A percentile compares a stretch with the other conserved stretches of the same genome.
These are phyloP conservation scores for Alternaria triticina DNA, from an alignment of 2,329 filamentous ascomycete species.

Conservation along the genomic window DNA sequence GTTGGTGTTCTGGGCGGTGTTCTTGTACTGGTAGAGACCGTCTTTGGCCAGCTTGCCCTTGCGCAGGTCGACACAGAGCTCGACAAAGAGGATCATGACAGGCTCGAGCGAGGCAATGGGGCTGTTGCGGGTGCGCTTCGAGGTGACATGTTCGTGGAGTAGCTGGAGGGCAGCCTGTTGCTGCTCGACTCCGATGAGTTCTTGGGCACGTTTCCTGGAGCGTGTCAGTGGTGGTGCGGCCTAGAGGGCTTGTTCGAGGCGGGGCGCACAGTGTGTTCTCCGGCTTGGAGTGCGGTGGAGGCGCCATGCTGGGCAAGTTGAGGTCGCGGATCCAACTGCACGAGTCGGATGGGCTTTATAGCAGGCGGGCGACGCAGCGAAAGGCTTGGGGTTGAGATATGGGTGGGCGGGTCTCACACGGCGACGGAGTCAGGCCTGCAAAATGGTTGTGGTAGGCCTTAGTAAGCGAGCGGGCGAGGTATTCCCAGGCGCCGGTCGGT, in stretches of 20 bases:
- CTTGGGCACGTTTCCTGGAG: slow-evolving; percentile 76
- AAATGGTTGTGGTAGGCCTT: slow-evolving; percentile 23
- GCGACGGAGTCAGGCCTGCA: slow-evolving; percentile 22
- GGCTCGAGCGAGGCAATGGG: slow-evolving; percentile 96
- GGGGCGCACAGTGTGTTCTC: slow-evolving; percentile 82
- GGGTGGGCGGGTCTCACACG: slow-evolving; percentile 24
- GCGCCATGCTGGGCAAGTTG: slow-evolving; percentile 72
- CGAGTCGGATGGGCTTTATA: slow-evolving; percentile 36
- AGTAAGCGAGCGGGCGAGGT: slow-evolving; percentile 21
- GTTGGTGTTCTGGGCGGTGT: slow-evolving; percentile 98
- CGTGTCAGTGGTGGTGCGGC: slow-evolving; percentile 10
- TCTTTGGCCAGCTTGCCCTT: slow-evolving; percentile 99
- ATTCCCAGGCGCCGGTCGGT: background rate
- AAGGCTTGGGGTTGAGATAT: slow-evolving; percentile 17
- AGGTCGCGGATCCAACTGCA: slow-evolving; percentile 32
- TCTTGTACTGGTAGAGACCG: slow-evolving; percentile 99
- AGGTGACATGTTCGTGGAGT: slow-evolving; percentile 98
- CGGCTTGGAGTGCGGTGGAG: slow-evolving; percentile 94
- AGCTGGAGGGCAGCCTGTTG: slow-evolving; percentile 88
- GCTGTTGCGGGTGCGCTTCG: slow-evolving; percentile 95
- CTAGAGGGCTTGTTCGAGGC: slow-evolving; percentile 1
- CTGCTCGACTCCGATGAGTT: slow-evolving; percentile 98
- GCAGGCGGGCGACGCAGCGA: slow-evolving; percentile 38
- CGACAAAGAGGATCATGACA: slow-evolving; percentile 96
- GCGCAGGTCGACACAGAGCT: slow-evolving; percentile 94